Conservation (phyloP, 1,139 yeast genomes). For the Candida labiduridarum region DNA sequence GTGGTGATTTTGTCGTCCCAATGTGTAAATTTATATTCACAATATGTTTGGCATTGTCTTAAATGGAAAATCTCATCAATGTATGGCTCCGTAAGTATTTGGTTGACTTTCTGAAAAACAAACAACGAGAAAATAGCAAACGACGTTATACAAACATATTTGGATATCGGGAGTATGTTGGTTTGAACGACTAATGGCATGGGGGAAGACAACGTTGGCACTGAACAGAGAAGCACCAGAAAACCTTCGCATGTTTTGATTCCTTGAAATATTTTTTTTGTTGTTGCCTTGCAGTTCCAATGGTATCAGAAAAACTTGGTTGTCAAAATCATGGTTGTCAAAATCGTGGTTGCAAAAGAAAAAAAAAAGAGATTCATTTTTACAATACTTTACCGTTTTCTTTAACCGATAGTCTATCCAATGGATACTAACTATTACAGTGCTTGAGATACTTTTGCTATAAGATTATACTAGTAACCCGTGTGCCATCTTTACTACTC, state of each 20-base stretch:
- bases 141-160: slow-evolving; percentile 8
- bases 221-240: background rate
- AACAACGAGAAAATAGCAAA: slow-evolving; percentile 21
- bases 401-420: background rate
- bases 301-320: background rate
- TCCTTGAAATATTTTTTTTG: background rate
- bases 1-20: slow-evolving; percentile 97
- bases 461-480: background rate
- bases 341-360: slow-evolving; percentile 2
- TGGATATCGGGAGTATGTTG: slow-evolving; percentile 4
- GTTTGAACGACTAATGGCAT: slow-evolving; percentile 18
- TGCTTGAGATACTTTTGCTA: background rate
- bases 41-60: slow-evolving; percentile 72
- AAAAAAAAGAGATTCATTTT: background rate
- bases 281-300: background rate
- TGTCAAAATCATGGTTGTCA: background rate
- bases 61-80: slow-evolving; percentile 87
- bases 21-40: slow-evolving; percentile 54
- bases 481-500: background rate
- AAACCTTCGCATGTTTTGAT: background rate
- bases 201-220: background rate
- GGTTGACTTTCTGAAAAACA: slow-evolving; percentile 20
- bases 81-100: slow-evolving; percentile 41
- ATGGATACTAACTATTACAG: background rate
- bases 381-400: slow-evolving; percentile 1